A percentile compares a stretch with the other conserved stretches of the same genome.
Evolutionary conservation across 225 moss, liverwort and hornwort species (phyloP).

Genomic region (Bryoerythrophyllum caledonicum): DNA sequence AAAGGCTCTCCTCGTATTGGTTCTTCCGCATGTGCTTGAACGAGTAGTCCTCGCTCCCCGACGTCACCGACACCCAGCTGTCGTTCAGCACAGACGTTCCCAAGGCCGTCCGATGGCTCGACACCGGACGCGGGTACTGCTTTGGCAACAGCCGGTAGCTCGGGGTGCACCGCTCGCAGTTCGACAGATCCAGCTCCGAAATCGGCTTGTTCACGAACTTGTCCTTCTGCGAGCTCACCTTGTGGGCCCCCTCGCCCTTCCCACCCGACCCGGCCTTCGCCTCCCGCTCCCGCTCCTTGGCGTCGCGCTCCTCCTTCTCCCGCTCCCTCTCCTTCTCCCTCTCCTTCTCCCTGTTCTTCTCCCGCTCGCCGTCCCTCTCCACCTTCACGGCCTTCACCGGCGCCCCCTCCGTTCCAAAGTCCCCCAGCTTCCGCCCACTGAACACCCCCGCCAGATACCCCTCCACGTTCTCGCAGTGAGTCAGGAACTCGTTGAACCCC

Average conservation of each 20-base stretch:
- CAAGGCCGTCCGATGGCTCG: slow-evolving; percentile 64
- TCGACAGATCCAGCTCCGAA: slow-evolving; percentile 85
- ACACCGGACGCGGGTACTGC: slow-evolving; percentile 60
- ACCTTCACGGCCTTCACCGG: slow-evolving; percentile 64
- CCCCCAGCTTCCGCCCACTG: slow-evolving; percentile 66
- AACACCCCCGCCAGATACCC: slow-evolving; percentile 82
- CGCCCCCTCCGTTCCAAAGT: slow-evolving; percentile 64
- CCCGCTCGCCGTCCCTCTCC: slow-evolving; percentile 83
- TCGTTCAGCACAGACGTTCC: slow-evolving; percentile 75
- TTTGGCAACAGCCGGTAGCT: slow-evolving; percentile 90
- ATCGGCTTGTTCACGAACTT: slow-evolving; percentile 76
- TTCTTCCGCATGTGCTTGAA: slow-evolving; percentile 94
- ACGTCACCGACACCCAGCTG: slow-evolving; percentile 85
- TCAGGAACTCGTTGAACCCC: slow-evolving; percentile 94
- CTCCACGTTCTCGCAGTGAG: slow-evolving; percentile 84
- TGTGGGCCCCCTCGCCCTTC: slow-evolving; percentile 54
- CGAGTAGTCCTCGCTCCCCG: slow-evolving; percentile 82
- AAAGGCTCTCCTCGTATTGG: slow-evolving; percentile 82
- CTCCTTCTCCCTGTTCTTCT: slow-evolving; percentile 55
- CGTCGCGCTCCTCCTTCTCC: slow-evolving; percentile 48
- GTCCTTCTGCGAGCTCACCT: slow-evolving; percentile 61
- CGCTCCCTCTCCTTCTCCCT: not conserved
- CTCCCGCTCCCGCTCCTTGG: slow-evolving; percentile 45
- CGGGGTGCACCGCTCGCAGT: slow-evolving; percentile 80
- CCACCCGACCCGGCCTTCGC: slow-evolving; percentile 21